phyloP scores from a whole-genome alignment of 2,329 filamentous ascomycete species.

The Cryphonectria japonica region DNA sequence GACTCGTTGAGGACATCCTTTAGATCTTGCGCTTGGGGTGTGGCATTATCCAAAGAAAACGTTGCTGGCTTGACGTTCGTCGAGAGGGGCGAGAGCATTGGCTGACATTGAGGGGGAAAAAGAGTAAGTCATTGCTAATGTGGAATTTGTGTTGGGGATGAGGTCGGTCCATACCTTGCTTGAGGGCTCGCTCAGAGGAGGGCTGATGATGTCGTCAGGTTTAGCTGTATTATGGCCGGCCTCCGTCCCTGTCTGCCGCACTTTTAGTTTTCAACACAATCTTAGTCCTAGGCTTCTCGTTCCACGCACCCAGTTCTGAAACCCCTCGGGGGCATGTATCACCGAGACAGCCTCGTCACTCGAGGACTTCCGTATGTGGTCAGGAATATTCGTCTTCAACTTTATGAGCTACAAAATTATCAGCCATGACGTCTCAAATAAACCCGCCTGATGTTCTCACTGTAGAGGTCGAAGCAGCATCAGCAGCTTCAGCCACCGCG shows the following conservation, averaged over 20 bases:
- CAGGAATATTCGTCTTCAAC: slow-evolving; percentile 61
- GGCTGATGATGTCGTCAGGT: slow-evolving; percentile 42
- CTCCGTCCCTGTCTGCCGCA: slow-evolving; percentile 43
- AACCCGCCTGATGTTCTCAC: slow-evolving; percentile 34
- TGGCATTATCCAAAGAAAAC: slow-evolving; percentile 71
- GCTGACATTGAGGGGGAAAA: slow-evolving; percentile 45
- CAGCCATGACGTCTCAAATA: slow-evolving; percentile 32
- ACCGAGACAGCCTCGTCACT: slow-evolving; percentile 85
- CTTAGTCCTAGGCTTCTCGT: slow-evolving; percentile 1
- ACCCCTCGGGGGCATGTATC: slow-evolving; percentile 86
- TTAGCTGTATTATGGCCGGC: slow-evolving; percentile 32
- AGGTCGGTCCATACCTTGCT: slow-evolving; percentile 40
- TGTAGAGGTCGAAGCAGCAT: slow-evolving; percentile 43
- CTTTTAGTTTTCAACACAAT: slow-evolving; percentile 32
- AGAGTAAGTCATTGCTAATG: slow-evolving; percentile 8
- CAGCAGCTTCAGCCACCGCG: slow-evolving; percentile 41
- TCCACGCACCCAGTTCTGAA: slow-evolving; percentile 72
- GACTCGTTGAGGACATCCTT: slow-evolving; percentile 69
- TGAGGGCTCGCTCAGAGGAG: slow-evolving; percentile 41
- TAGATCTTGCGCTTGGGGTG: slow-evolving; percentile 81
- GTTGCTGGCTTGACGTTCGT: slow-evolving; percentile 71
- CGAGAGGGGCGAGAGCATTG: slow-evolving; percentile 71
- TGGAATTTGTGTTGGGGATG: too few species aligned
- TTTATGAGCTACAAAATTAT: slow-evolving; percentile 48
- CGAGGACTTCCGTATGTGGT: slow-evolving; percentile 59